Evolutionary conservation across 2,329 filamentous ascomycete species (phyloP).

Genomic region (Arthroderma uncinatum): DNA sequence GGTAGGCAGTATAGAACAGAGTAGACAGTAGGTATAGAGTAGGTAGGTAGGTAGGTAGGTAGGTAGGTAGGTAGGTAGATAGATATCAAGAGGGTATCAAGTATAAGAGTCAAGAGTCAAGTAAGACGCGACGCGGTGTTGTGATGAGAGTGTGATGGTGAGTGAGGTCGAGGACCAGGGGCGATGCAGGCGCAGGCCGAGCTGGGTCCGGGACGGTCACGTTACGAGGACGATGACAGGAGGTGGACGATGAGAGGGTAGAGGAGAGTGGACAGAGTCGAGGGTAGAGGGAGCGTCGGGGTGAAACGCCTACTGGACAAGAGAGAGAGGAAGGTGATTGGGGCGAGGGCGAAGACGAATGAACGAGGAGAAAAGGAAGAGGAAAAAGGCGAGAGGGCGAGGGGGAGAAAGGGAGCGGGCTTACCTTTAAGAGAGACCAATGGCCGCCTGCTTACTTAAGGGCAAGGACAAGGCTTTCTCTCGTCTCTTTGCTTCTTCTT

Average conservation of each 20-base stretch:
- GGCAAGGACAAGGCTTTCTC: too few relatives aligned
- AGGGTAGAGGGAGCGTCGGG: too few relatives aligned
- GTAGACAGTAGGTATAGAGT: not conserved
- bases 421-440: not conserved
- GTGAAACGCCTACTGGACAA: too few relatives aligned
- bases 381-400: not conserved
- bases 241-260: not conserved
- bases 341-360: not conserved
- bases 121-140: not conserved
- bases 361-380: not conserved
- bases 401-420: not conserved
- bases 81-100: not conserved
- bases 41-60: not conserved
- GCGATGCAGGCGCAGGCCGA: not conserved
- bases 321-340: not conserved
- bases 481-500: too few relatives aligned
- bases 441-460: not conserved
- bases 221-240: not conserved
- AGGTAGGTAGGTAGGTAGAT: not conserved
- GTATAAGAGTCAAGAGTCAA: not conserved
- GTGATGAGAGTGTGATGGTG: too few relatives aligned
- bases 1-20: not conserved
- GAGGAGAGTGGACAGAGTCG: too few relatives aligned
- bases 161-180: too few relatives aligned
- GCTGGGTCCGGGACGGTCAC: slow-evolving; percentile 9